These are phyloP conservation scores for Hypoxylon trugodes DNA, from an alignment of 495 filamentous ascomycete genomes.

Conservation along the genomic window DNA sequence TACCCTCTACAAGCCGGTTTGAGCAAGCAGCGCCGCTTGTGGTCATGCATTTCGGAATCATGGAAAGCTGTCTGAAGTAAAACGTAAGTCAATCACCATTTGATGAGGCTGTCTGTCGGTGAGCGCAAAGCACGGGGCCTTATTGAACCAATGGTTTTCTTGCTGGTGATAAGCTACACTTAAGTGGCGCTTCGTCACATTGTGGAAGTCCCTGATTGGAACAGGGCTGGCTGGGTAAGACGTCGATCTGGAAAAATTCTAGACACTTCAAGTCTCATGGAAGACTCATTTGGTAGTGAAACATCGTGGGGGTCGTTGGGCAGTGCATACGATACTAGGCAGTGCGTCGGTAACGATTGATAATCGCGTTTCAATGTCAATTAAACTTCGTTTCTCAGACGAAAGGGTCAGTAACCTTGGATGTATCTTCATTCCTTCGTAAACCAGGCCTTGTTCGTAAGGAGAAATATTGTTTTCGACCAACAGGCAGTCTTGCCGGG, in stretches of 20 bases:
- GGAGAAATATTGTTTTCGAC: background rate
- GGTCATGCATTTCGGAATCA: slow-evolving; percentile 8
- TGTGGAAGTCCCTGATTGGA: slow-evolving; percentile 17
- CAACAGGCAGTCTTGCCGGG: slow-evolving; percentile 35
- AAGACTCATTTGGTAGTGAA: slow-evolving; percentile 27
- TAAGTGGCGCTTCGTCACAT: slow-evolving; percentile 14
- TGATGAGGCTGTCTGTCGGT: slow-evolving; percentile 14
- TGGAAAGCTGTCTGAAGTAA: slow-evolving; percentile 8
- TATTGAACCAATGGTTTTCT: slow-evolving; percentile 23
- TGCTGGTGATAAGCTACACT: slow-evolving; percentile 28
- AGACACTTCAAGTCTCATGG: slow-evolving; percentile 32
- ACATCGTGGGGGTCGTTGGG: slow-evolving; percentile 35
- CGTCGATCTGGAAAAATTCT: slow-evolving; percentile 43
- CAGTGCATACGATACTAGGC: slow-evolving; percentile 14
- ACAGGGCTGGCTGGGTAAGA: slow-evolving; percentile 15
- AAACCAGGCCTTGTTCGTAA: background rate
- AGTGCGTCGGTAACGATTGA: slow-evolving; percentile 23
- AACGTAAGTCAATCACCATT: slow-evolving; percentile 14
- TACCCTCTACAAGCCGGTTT: slow-evolving; percentile 29
- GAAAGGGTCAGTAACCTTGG: background rate
- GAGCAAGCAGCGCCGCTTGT: slow-evolving; percentile 21
- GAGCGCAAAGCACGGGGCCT: background rate
- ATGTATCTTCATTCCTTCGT: background rate
- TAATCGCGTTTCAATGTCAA: slow-evolving; percentile 25
- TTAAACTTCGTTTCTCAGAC: slow-evolving; percentile 11